A percentile compares a stretch with the other conserved stretches of the same genome.
These are phyloP conservation scores for Ophiostoma himal-ulmi DNA, from an alignment of 2,329 filamentous ascomycete species.

Conservation along the genomic window DNA sequence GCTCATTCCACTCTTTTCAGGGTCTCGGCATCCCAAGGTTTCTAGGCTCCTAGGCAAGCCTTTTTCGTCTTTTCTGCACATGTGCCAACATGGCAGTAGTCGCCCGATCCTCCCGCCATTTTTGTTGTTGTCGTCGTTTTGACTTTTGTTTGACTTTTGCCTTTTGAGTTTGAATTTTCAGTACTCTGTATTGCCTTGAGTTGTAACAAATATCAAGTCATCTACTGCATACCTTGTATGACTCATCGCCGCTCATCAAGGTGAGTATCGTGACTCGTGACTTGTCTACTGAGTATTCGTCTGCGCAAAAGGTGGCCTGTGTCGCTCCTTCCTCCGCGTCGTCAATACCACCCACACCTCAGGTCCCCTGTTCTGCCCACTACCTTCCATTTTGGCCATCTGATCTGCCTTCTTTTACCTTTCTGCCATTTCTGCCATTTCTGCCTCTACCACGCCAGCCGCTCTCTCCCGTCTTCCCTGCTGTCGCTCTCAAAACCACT, in stretches of 20 bases:
- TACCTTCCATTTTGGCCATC: background rate
- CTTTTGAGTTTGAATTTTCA: too few species aligned
- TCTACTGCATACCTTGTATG: too few species aligned
- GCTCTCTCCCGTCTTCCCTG: background rate
- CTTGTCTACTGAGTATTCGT: background rate
- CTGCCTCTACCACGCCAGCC: background rate
- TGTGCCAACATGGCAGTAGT: slow-evolving; percentile 1
- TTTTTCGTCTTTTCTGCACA: slow-evolving; percentile 1
- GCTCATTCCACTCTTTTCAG: background rate
- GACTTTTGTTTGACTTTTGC: background rate
- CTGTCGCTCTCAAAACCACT: background rate
- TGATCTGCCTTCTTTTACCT: background rate
- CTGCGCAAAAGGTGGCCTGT: background rate
- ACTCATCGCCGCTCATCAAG: background rate
- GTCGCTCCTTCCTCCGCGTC: slow-evolving; percentile 9
- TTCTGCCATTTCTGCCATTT: background rate
- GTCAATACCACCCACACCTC: slow-evolving; percentile 12
- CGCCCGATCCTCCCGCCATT: background rate
- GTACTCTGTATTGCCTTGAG: too few species aligned
- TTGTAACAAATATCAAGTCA: too few species aligned
- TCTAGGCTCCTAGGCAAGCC: background rate
- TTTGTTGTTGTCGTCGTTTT: background rate
- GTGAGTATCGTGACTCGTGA: background rate
- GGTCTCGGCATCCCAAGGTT: background rate
- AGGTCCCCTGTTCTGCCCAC: background rate